These are phyloP conservation scores for Beta lomatogona DNA, from an alignment of 179 eudicot genomes.

Conservation along the genomic window DNA sequence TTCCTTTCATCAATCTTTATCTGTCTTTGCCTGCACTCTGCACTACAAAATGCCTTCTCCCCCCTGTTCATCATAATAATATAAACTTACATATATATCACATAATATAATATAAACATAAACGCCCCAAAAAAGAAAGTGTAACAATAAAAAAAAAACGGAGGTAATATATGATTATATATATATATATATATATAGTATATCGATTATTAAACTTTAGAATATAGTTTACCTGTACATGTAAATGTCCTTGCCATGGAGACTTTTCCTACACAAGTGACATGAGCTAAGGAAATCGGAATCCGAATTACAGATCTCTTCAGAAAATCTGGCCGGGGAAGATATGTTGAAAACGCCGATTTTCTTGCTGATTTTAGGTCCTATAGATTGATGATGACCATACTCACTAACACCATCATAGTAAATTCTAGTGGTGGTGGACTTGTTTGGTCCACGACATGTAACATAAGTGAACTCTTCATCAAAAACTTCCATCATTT, in stretches of 20 bases:
- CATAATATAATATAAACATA: too few species aligned
- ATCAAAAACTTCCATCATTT: conserved; percentile 26
- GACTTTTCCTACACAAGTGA: conserved; percentile 55
- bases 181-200: too few species aligned
- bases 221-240: conserved; percentile 67
- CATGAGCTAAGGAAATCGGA: conserved; percentile 69
- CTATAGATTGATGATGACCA: not conserved
- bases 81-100: not conserved
- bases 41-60: conserved; percentile 88
- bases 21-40: conserved; percentile 74
- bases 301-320: conserved; percentile 7
- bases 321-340: conserved; percentile 38
- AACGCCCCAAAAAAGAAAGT: not conserved
- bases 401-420: conserved; percentile 29
- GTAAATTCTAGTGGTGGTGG: conserved; percentile 66
- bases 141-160: not conserved
- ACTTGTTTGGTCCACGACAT: conserved; percentile 44
- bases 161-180: too few species aligned
- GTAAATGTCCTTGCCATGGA: conserved; percentile 82
- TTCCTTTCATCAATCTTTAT: conserved; percentile 62
- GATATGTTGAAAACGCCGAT: conserved; percentile 43
- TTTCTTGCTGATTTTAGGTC: conserved; percentile 4
- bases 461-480: conserved; percentile 70
- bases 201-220: too few species aligned
- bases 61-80: conserved; percentile 46